Evolutionary conservation across 2,329 filamentous ascomycete species (phyloP).

Genomic region (Teratosphaeria destructans): DNA sequence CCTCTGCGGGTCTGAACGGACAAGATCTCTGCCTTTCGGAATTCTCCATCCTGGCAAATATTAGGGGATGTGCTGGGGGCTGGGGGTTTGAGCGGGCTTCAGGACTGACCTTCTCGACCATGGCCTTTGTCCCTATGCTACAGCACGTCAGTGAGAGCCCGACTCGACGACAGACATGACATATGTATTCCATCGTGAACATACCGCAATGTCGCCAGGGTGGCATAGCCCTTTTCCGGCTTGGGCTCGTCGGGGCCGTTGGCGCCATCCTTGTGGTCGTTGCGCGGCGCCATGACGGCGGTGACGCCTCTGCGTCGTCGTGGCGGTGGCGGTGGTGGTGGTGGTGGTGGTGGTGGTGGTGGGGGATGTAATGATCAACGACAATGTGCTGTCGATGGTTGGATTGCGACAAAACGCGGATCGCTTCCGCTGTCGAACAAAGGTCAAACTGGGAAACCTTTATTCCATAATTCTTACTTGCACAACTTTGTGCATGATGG

Average conservation of each 20-base stretch:
- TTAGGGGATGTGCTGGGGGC: constrained; percentile 1
- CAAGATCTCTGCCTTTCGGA: constrained; percentile 90
- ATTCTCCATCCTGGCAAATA: constrained; percentile 58
- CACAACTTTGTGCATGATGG: background rate
- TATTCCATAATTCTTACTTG: background rate
- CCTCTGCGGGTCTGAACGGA: constrained; percentile 86
- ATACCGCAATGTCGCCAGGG: constrained; percentile 70
- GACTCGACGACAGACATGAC: background rate
- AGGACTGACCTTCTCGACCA: constrained; percentile 56
- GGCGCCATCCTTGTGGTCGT: constrained; percentile 27
- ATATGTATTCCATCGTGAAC: constrained; percentile 19
- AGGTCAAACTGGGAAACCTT: background rate
- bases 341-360: background rate
- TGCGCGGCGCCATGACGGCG: constrained; percentile 43
- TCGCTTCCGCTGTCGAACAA: background rate
- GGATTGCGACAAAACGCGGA: background rate
- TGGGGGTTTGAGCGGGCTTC: background rate
- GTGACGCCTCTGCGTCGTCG: background rate
- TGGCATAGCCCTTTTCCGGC: constrained; percentile 70
- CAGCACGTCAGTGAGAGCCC: constrained; percentile 13
- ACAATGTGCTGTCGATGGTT: background rate
- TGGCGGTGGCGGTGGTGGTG: background rate
- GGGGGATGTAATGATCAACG: background rate
- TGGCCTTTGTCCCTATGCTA: constrained; percentile 57
- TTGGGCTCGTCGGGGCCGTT: constrained; percentile 28